phyloP scores from a whole-genome alignment of 2,329 filamentous ascomycete genomes.

The Ophiocordyceps camponoti-saundersi region DNA sequence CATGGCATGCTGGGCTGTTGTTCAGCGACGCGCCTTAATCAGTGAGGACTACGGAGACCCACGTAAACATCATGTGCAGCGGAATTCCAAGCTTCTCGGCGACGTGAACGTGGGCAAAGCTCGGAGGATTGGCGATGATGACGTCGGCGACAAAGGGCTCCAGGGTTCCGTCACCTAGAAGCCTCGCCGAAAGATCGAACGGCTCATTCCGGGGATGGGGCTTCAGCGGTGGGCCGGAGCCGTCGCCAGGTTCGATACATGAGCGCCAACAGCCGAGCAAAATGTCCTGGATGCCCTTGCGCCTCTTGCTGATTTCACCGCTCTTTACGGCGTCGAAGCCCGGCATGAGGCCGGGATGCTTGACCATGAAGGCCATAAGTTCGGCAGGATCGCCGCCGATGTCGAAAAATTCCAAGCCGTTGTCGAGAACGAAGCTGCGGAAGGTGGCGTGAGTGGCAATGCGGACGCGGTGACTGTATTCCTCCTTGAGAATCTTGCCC shows the following conservation, averaged over 20 bases:
- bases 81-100: slow-evolving; percentile 62
- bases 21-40: background rate
- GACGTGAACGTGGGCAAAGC: slow-evolving; percentile 59
- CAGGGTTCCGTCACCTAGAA: slow-evolving; percentile 22
- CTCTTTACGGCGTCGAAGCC: slow-evolving; percentile 59
- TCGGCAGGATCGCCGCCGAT: slow-evolving; percentile 63
- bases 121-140: slow-evolving; percentile 65
- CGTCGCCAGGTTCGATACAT: slow-evolving; percentile 65
- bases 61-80: slow-evolving; percentile 81
- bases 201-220: slow-evolving; percentile 29
- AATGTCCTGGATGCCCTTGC: slow-evolving; percentile 61
- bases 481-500: slow-evolving; percentile 44
- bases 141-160: slow-evolving; percentile 68
- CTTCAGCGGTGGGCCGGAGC: slow-evolving; percentile 29
- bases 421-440: slow-evolving; percentile 48
- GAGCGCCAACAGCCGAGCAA: slow-evolving; percentile 77
- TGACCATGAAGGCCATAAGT: slow-evolving; percentile 83
- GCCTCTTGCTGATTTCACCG: slow-evolving; percentile 59
- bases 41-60: slow-evolving; percentile 16
- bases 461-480: slow-evolving; percentile 54
- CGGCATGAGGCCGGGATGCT: slow-evolving; percentile 74
- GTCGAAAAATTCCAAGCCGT: slow-evolving; percentile 57
- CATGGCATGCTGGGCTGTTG: slow-evolving; percentile 67
- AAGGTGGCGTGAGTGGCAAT: slow-evolving; percentile 59
- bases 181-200: slow-evolving; percentile 17